Percentiles rank a stretch among this genome's conserved stretches.
Evolutionary conservation across 1,284 basidiomycete species (phyloP).

Genomic region (Cryptococcus sp.): DNA sequence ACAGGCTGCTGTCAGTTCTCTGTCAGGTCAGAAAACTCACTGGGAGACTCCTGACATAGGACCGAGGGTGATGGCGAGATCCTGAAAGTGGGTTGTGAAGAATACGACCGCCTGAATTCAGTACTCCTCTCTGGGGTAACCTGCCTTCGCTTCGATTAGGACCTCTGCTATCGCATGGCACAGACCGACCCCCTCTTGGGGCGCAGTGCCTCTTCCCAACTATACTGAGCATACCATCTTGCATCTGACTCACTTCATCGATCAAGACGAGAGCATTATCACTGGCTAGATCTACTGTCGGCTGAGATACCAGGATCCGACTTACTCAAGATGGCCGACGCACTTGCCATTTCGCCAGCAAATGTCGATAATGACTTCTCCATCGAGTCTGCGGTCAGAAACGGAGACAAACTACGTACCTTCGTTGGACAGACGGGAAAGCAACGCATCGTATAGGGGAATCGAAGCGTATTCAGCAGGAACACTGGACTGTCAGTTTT

Average conservation of each 20-base stretch:
- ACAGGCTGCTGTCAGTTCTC: slow-evolving; percentile 54
- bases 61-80: slow-evolving; percentile 35
- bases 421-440: slow-evolving; percentile 86
- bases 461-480: slow-evolving; percentile 86
- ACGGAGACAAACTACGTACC: slow-evolving; percentile 23
- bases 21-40: slow-evolving; percentile 11
- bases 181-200: slow-evolving; percentile 79
- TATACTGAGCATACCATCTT: slow-evolving; percentile 36
- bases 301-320: slow-evolving; percentile 1
- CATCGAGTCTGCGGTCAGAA: slow-evolving; percentile 48
- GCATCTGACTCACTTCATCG: slow-evolving; percentile 66
- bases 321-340: slow-evolving; percentile 76
- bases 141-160: slow-evolving; percentile 66
- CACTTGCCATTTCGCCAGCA: slow-evolving; percentile 83
- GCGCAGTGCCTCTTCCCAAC: slow-evolving; percentile 67
- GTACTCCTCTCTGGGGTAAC: background rate
- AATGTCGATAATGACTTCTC: slow-evolving; percentile 87
- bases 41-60: slow-evolving; percentile 26
- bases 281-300: slow-evolving; percentile 63
- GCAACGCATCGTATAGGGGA: slow-evolving; percentile 70
- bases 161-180: slow-evolving; percentile 88
- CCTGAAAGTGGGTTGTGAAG: slow-evolving; percentile 70
- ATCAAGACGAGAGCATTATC: slow-evolving; percentile 69
- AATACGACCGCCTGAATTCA: slow-evolving; percentile 65
- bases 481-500: slow-evolving; percentile 47